These are phyloP conservation scores for Neofusicoccum laricinum DNA, from an alignment of 2,329 filamentous ascomycete species.

Conservation along the genomic window DNA sequence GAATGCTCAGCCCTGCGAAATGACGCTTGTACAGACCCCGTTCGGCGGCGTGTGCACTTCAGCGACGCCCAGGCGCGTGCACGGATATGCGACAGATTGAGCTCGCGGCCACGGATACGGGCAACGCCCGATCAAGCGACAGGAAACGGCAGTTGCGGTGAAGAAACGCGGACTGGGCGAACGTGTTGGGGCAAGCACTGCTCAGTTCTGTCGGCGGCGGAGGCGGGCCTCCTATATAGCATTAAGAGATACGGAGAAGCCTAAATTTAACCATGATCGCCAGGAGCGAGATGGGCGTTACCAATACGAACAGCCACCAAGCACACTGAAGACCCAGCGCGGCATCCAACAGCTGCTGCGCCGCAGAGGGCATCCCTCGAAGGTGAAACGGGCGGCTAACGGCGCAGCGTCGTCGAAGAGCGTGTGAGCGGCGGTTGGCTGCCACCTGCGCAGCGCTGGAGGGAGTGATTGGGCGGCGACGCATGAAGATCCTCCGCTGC, in stretches of 20 bases:
- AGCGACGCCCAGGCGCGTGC: too few relatives aligned
- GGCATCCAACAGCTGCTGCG: neutral
- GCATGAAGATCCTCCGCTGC: conserved; percentile 9
- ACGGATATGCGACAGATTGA: too few relatives aligned
- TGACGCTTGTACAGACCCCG: too few relatives aligned
- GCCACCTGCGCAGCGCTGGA: neutral
- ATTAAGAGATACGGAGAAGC: conserved; percentile 9
- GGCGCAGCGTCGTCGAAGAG: neutral
- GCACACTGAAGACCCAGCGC: neutral
- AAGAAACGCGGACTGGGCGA: neutral
- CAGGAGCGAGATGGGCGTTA: neutral
- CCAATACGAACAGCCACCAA: neutral
- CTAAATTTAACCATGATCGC: conserved; percentile 12
- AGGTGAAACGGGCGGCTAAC: neutral
- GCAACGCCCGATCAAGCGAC: neutral
- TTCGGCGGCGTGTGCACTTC: too few relatives aligned
- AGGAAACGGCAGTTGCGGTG: neutral
- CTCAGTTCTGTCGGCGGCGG: neutral
- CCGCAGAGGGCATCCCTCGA: neutral
- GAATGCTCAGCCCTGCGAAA: too few relatives aligned
- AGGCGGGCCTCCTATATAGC: neutral
- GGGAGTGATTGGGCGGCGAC: neutral
- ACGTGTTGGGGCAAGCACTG: neutral
- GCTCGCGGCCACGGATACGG: too few relatives aligned
- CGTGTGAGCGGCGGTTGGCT: too few relatives aligned